phyloP scores from a whole-genome alignment of 2,329 filamentous ascomycete species.

The Capronia americana region DNA sequence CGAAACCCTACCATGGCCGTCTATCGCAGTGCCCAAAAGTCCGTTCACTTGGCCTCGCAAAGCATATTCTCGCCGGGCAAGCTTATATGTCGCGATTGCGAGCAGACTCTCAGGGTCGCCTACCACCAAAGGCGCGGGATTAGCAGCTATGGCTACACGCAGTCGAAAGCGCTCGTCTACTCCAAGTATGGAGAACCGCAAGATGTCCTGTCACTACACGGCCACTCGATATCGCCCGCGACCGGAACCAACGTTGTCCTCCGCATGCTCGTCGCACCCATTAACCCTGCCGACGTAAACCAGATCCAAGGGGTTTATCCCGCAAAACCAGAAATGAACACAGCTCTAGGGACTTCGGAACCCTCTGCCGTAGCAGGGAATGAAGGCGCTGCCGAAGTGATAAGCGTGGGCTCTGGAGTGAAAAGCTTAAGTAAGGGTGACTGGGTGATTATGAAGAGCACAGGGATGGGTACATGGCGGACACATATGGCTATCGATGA shows the following conservation, averaged over 20 bases:
- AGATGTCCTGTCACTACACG: conserved; percentile 57
- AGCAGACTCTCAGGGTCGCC: background rate
- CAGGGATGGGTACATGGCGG: conserved; percentile 90
- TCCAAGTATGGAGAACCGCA: conserved; percentile 57
- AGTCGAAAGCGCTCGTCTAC: conserved; percentile 57
- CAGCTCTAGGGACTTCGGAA: conserved; percentile 74
- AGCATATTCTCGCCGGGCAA: conserved; percentile 14
- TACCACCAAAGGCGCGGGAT: conserved; percentile 46
- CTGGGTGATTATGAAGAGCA: conserved; percentile 87
- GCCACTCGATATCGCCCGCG: conserved; percentile 57
- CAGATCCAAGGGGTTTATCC: conserved; percentile 97
- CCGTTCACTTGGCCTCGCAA: conserved; percentile 16
- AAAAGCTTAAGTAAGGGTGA: conserved; percentile 75
- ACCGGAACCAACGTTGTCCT: conserved; percentile 73
- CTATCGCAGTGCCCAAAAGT: conserved; percentile 1
- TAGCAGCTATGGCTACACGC: conserved; percentile 57
- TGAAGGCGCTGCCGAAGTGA: conserved; percentile 92
- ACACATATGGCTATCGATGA: conserved; percentile 78
- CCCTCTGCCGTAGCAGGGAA: conserved; percentile 84
- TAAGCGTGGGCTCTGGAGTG: conserved; percentile 68
- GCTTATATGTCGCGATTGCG: conserved; percentile 16
- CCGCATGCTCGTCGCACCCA: conserved; percentile 85
- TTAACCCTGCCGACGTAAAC: conserved; percentile 98
- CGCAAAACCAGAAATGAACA: conserved; percentile 77
- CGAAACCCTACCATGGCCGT: conserved; percentile 11